These are phyloP conservation scores for Talinum fruticosum DNA, from an alignment of 148 eudicot genomes.

Conservation along the genomic window DNA sequence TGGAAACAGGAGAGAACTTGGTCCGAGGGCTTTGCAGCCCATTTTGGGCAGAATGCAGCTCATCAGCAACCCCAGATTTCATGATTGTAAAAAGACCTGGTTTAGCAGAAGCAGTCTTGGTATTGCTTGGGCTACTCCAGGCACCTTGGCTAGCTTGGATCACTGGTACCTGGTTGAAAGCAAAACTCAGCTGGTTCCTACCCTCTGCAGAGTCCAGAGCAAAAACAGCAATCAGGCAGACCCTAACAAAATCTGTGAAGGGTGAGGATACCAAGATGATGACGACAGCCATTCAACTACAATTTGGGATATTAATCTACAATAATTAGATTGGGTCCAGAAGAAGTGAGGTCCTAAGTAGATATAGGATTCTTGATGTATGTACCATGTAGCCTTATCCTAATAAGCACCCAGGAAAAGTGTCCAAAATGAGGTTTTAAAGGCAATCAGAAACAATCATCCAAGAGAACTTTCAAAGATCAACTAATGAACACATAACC, in stretches of 20 bases:
- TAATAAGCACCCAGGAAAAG: not conserved
- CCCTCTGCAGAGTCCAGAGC: constrained; percentile 45
- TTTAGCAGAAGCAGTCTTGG: constrained; percentile 50
- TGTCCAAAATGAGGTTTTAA: not conserved
- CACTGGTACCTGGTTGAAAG: constrained; percentile 46
- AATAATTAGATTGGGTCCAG: not conserved
- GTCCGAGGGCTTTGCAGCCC: constrained; percentile 34
- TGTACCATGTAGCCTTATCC: not conserved
- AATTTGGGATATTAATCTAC: not conserved
- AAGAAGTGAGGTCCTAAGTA: too few relatives aligned
- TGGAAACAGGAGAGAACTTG: constrained; percentile 36
- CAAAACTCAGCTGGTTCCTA: constrained; percentile 56
- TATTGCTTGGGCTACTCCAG: constrained; percentile 46
- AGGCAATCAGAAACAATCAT: not conserved
- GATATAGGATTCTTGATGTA: too few relatives aligned
- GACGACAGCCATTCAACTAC: not conserved
- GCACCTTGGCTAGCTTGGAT: constrained; percentile 42
- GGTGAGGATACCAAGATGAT: not conserved
- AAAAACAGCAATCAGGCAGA: not conserved
- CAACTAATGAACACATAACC: too few relatives aligned
- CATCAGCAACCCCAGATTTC: constrained; percentile 38
- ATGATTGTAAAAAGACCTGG: constrained; percentile 32
- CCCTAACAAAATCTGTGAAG: not conserved
- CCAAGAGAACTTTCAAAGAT: too few relatives aligned
- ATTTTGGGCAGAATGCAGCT: constrained; percentile 39